Evolutionary conservation across 2,329 filamentous ascomycete genomes (phyloP), one percentile per base, ranked within the genome.

Genomic region (Claviceps humidiphila): DNA sequence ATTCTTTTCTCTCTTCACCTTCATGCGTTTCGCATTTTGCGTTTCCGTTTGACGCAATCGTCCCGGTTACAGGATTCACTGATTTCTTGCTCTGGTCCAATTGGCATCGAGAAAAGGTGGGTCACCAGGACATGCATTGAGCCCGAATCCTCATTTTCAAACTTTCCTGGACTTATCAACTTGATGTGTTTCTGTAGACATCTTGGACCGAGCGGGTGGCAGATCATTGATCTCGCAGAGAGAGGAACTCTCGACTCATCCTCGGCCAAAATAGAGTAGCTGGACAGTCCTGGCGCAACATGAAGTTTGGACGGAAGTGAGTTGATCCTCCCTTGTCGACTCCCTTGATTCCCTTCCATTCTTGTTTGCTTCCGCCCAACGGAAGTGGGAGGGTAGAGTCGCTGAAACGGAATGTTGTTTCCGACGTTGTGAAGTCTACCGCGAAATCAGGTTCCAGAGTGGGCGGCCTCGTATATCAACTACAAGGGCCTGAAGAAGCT

Each of bases 401-500:
- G 44, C 57, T 60, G 47, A 58, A 53, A 52, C 53, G 26, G 16
- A 17, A n/a, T 30, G 30, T 44, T 49, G 37, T 51, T 45, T 38
- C 38, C 51, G 14, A 24, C 40, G 13, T 30, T n/a, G 51, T 47
- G 49, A 53, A 84, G 81, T 64, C 76, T 94, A 52, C 80, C 87
- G 17, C 81, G 86, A 47, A 89, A 90, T 64, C 86, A 91, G 70
- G 87, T 93, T 63, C 88, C 87, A 47, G 87, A 91, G 71, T 94
- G 88, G 88, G 84, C 86, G 51, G 75, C 82, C 53, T 83, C 77
- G 37, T 94, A 94, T 66, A 90, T 93, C 73, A 82, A 93, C 71
- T 94, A 94, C 74, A 93, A 91, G 66, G 82, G 84, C 60, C 74
- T 97, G 61, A 98, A 98, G 76, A 95, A 93, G 74, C 80, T 96